phyloP scores from a whole-genome alignment of 1,284 basidiomycete genomes.

The Boletellus deceptivus region DNA sequence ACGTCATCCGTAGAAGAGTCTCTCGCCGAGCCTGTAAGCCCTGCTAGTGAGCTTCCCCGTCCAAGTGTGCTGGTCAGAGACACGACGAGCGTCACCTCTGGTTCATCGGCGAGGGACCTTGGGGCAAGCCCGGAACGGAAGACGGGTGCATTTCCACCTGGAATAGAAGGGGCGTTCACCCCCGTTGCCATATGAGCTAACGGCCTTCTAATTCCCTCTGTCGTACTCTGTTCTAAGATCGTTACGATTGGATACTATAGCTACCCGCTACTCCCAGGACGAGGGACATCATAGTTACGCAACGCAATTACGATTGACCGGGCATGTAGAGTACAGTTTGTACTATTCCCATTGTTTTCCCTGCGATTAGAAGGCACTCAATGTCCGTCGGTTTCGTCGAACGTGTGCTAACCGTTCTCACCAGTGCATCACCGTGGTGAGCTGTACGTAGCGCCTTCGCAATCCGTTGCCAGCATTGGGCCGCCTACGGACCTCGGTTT shows the following conservation, averaged over 20 bases:
- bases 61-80: slow-evolving; percentile 39
- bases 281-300: slow-evolving; percentile 8
- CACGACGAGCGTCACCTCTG: slow-evolving; percentile 30
- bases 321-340: slow-evolving; percentile 25
- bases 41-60: slow-evolving; percentile 41
- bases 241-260: slow-evolving; percentile 14
- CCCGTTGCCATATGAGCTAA: slow-evolving; percentile 31
- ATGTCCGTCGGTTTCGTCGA: slow-evolving; percentile 20
- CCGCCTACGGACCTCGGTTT: not conserved
- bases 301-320: slow-evolving; percentile 10
- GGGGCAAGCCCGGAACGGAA: slow-evolving; percentile 32
- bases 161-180: slow-evolving; percentile 21
- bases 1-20: slow-evolving; percentile 47
- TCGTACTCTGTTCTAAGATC: slow-evolving; percentile 13
- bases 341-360: slow-evolving; percentile 21
- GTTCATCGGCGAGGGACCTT: slow-evolving; percentile 27
- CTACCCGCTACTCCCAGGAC: slow-evolving; percentile 6
- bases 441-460: slow-evolving; percentile 6
- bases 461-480: slow-evolving; percentile 12
- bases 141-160: slow-evolving; percentile 11
- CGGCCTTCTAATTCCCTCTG: slow-evolving; percentile 16
- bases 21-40: slow-evolving; percentile 52
- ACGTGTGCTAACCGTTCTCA: not conserved
- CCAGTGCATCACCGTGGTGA: not conserved
- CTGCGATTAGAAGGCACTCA: slow-evolving; percentile 21